Evolutionary conservation across 208 protist species (phyloP), one percentile per base, ranked within the genome.

Genomic region (Blechomonas ayalai): DNA sequence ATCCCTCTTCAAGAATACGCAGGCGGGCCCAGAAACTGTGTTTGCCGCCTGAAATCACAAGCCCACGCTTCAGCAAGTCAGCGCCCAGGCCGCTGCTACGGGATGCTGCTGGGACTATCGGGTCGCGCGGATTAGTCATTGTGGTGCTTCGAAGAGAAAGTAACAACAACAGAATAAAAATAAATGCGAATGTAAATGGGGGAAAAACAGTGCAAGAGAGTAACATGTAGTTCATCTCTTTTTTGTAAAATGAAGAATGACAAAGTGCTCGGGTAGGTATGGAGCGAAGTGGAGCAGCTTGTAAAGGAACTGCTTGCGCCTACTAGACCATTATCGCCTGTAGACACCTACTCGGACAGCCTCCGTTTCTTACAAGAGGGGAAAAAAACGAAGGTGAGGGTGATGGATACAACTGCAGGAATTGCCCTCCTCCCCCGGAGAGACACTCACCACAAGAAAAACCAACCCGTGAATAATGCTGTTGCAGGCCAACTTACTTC

Each of bases 11-110:
- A 1, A 64, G 50, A 27, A 87, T 52, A 2, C 65, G 24, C 13
- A 82, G 35, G 15, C 56, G 42, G 22, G 57, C 71, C 72, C 72
- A 80, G 8, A 86, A 18, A 23, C 51, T 67, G 47, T 73, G 67
- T 13, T 43, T 31, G 19, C 46, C 57, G 13, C 12, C 31, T n/a
- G 13, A 35, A 35, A 35, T 10, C 13, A 13, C 10, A 35, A 10
- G 12, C 13, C 31, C 31, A n/a, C 31, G 10, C 12, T 13, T 10
- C 13, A 35, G 10, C 31, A 35, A 42, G 13, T 10, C 31, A 35
- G 31, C 31, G 31, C 12, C 31, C n/a, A n/a, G n/a, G n/a, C n/a
- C n/a, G n/a, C n/a, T n/a, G n/a, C n/a, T n/a, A n/a, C n/a, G n/a
- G n/a, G n/a, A n/a, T n/a, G n/a, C n/a, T n/a, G n/a, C n/a, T n/a